phyloP scores from a whole-genome alignment of 148 eudicot species.

The Vaccinium vitisidaea region DNA sequence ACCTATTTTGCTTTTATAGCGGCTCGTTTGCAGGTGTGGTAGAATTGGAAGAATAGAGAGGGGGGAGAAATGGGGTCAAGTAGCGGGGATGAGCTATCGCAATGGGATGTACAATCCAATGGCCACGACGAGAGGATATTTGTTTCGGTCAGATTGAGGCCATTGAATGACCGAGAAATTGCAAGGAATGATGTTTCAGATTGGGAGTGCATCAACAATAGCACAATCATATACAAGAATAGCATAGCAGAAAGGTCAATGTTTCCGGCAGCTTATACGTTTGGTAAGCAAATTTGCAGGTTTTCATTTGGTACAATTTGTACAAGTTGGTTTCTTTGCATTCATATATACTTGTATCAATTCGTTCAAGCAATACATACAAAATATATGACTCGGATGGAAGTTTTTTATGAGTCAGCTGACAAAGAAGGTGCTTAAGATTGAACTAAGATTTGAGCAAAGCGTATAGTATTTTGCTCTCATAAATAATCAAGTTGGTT shows the following conservation, averaged over 20 bases:
- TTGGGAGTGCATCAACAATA: slow-evolving; percentile 73
- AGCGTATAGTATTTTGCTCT: background rate
- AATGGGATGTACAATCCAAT: slow-evolving; percentile 36
- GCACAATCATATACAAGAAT: slow-evolving; percentile 63
- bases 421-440: background rate
- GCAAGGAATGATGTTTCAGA: slow-evolving; percentile 57
- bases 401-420: background rate
- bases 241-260: slow-evolving; percentile 48
- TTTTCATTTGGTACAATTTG: background rate
- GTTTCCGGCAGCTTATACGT: slow-evolving; percentile 59
- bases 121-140: slow-evolving; percentile 63
- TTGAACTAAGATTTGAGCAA: background rate
- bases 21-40: slow-evolving; percentile 9
- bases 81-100: slow-evolving; percentile 43
- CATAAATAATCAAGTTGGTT: background rate
- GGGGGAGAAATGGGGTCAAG: slow-evolving; percentile 43
- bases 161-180: slow-evolving; percentile 59
- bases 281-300: slow-evolving; percentile 40
- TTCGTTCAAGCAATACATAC: background rate
- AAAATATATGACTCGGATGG: background rate
- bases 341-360: background rate
- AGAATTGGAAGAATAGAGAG: slow-evolving; percentile 12
- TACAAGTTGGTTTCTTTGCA: background rate
- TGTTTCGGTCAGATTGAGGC: slow-evolving; percentile 81
- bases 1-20: background rate